These are phyloP conservation scores for Taiozyma sp. DNA, from an alignment of 1,139 yeast genomes.

Conservation along the genomic window DNA sequence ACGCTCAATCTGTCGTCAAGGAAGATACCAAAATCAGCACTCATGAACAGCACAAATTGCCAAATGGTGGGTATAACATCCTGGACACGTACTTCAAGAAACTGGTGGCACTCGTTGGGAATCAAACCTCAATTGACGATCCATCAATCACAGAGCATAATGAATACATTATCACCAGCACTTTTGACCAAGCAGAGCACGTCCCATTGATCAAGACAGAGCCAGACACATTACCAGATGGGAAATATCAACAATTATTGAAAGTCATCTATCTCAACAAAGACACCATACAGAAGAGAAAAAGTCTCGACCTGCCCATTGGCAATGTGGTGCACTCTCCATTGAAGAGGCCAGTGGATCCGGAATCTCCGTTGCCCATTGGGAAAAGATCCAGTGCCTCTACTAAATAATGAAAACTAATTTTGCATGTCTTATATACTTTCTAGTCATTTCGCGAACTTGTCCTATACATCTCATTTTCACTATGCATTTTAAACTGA, in stretches of 20 bases:
- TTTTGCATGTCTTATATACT: neutral
- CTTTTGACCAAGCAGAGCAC: neutral
- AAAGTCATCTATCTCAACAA: neutral
- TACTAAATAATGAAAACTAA: neutral
- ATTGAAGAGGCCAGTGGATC: constrained; percentile 10
- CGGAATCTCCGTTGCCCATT: constrained; percentile 5
- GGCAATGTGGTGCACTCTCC: constrained; percentile 5
- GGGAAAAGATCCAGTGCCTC: constrained; percentile 3
- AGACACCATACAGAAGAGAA: neutral
- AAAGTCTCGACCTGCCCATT: neutral
- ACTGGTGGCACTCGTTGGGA: constrained; percentile 59
- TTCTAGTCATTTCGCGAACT: neutral
- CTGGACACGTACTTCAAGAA: constrained; percentile 57
- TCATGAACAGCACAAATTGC: constrained; percentile 6
- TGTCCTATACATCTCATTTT: neutral
- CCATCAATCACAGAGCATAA: constrained; percentile 1
- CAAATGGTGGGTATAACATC: constrained; percentile 33
- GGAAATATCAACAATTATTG: constrained; percentile 1
- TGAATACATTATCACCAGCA: constrained; percentile 2
- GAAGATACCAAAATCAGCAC: neutral
- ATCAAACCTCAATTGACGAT: constrained; percentile 13
- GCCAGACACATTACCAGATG: constrained; percentile 13
- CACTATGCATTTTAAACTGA: neutral
- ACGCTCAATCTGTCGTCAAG: neutral
- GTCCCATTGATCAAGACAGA: constrained; percentile 8